Evolutionary conservation across 1,284 basidiomycete genomes (phyloP), one percentile per base, ranked within the genome.

Genomic region (Papiliotrema flavescens): DNA sequence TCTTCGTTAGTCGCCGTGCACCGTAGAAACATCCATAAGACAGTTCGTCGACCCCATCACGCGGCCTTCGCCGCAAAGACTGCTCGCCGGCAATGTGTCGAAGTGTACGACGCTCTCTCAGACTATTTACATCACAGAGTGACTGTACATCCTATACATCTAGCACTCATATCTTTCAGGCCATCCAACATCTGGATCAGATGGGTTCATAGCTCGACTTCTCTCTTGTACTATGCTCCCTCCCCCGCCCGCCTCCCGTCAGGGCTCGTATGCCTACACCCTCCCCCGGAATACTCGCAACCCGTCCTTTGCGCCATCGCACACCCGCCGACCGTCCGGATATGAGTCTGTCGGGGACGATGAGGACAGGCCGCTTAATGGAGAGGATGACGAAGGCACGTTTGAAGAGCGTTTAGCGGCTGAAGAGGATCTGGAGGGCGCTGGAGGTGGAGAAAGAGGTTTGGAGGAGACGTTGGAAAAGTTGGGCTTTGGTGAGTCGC

Each of bases 401-500:
- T 78, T 80, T 49, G 77, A 78, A 44, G 75, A 72, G 11, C 72
- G 68, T 37, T 22, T 57, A n/a, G 68, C 70, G 34, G 45, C 71
- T 13, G 65, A 76, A 49, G 85, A 87, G 67, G 77, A 77, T 19
- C 77, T 85, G 56, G 87, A 86, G 13, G 84, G 84, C 65, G 87
- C 87, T 11, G 6, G 28, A 79, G 43, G 44, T 64, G 77, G 75
- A 24, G 79, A 86, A 55, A 87, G 87, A 11, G 85, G 86, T 60
- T 79, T 92, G 37, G 89, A 91, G 76, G 86, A 83, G 69, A 93
- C 89, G 1, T 88, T 94, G 75, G 89, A 93, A 70, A 82, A 84
- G 41, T 89, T 94, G 65, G 90, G 91, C 32, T 92, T 94, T 86
- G 91, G 90, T 83, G 61, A 37, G 73, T 64, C 74, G 67, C 23